Percentiles rank a stretch among this genome's conserved stretches.
These are phyloP conservation scores for Geotrichum europaeum DNA, from an alignment of 1,139 yeast genomes.

Conservation along the genomic window DNA sequence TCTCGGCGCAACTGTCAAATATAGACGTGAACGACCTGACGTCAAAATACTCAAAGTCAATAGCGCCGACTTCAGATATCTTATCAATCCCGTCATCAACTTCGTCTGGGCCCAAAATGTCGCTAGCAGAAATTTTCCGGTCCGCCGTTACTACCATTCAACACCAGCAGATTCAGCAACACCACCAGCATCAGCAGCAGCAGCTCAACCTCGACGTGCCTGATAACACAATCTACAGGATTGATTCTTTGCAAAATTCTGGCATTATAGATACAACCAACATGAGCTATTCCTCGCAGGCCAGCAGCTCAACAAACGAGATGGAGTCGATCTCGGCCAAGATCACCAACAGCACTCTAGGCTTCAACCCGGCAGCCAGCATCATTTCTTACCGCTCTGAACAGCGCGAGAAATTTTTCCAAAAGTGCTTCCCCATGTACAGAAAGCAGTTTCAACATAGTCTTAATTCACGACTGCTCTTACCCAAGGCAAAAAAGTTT, in stretches of 20 bases:
- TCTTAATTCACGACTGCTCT: slow-evolving; percentile 53
- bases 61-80: neutral
- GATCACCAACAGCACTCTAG: neutral
- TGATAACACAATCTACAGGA: slow-evolving; percentile 1
- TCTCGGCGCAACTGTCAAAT: neutral
- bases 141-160: slow-evolving; percentile 14
- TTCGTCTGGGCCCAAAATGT: slow-evolving; percentile 6
- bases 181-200: slow-evolving; percentile 3
- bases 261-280: slow-evolving; percentile 8
- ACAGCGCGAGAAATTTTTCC: slow-evolving; percentile 39
- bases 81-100: neutral
- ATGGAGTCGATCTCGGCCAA: neutral
- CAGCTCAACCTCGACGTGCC: neutral
- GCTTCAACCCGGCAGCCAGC: slow-evolving; percentile 12
- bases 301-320: neutral
- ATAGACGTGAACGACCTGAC: slow-evolving; percentile 7
- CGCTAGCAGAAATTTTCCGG: slow-evolving; percentile 20
- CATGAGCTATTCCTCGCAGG: slow-evolving; percentile 8
- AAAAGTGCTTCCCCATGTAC: slow-evolving; percentile 78
- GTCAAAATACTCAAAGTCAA: neutral
- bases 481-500: slow-evolving; percentile 43
- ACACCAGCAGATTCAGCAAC: slow-evolving; percentile 3
- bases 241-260: slow-evolving; percentile 9
- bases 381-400: slow-evolving; percentile 18
- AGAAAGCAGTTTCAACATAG: slow-evolving; percentile 59